These are phyloP conservation scores for Saprolegnia diclina DNA, from an alignment of 352 stramenopile genomes.

Conservation along the genomic window DNA sequence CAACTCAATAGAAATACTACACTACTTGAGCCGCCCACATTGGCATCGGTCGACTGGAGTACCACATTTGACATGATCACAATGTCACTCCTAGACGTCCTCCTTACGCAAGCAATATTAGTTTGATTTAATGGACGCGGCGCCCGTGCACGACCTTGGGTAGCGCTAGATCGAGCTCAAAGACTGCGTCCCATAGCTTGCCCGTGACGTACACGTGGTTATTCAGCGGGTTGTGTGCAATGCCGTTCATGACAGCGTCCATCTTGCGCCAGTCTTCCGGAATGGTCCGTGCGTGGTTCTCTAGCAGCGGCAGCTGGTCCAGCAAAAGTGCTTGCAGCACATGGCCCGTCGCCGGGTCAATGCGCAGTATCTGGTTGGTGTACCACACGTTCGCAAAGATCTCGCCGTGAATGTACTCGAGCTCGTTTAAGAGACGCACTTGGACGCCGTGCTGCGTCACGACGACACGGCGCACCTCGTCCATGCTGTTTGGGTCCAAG, in stretches of 20 bases:
- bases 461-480: conserved; percentile 46
- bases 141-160: no score
- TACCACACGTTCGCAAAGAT: conserved; percentile 87
- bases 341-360: conserved; percentile 54
- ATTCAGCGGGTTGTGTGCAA: conserved; percentile 62
- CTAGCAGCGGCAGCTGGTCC: conserved; percentile 48
- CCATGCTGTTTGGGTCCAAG: conserved; percentile 61
- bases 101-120: no score
- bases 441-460: conserved; percentile 39
- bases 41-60: no score
- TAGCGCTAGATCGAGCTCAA: conserved; percentile 55
- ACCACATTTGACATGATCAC: no score
- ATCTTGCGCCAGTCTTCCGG: conserved; percentile 31
- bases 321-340: conserved; percentile 73
- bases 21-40: no score
- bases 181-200: conserved; percentile 83
- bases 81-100: no score
- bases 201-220: conserved; percentile 67
- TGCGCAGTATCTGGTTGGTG: conserved; percentile 63
- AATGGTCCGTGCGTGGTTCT: conserved; percentile 44
- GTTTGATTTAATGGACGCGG: no score
- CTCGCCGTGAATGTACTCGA: conserved; percentile 79
- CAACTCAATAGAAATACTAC: no score
- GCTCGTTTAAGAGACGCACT: conserved; percentile 72
- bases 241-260: conserved; percentile 87